Base-by-base conservation (phyloP, 1,139 yeast genomes). In the Suhomyces yuchorum region DNA sequence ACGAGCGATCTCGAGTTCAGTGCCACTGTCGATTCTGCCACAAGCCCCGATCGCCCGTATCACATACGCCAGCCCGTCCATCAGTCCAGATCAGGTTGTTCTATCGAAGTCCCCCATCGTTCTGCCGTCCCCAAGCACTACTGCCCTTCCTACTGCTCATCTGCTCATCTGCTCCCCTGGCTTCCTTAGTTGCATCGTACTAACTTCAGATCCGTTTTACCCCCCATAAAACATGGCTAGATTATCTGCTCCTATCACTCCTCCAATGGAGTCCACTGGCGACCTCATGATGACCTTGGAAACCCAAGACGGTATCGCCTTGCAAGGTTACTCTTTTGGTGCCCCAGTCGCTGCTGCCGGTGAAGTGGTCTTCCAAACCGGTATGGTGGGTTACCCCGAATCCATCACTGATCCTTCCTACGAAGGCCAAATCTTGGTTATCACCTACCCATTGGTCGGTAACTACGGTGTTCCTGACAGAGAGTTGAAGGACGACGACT, bases 351-450 rank as follows among this genome's bases (percentile, higher is more conserved):
- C 93, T 32, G 84, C 85, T 50, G 96, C 99, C 51, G 99, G 99
- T 79, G 99, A 95, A 76, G 82, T 93, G 65, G 99, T 95, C 55
- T 95, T 95, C 82, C 99, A 93, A 74, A 95, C 99, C 55, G 99
- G 99, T 77, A 95, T 95, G 99, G 99, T 93, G 60, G 99, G 99
- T 56, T 95, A 95, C 70, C 99, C 99, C 41, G 99, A 95, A 72
- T 86, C 98, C 52, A 82, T 95, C 67, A 92, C 99, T 44, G 99
- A 95, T 73, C 99, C 99, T 55, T 93, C 99, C 44, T 95, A 95
- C 70, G 95, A 89, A 66, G 99, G 99, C 56, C 99, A 95, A 75
- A 92, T 95, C 63, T 81, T 95, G 68, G 98, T 93, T 54, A 87
- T 95, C 70, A 95, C 99, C 50, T 92, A 84, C 69, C 99, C 99